phyloP scores from a whole-genome alignment of 2,329 filamentous ascomycete species.

The Boeremia exigua region DNA sequence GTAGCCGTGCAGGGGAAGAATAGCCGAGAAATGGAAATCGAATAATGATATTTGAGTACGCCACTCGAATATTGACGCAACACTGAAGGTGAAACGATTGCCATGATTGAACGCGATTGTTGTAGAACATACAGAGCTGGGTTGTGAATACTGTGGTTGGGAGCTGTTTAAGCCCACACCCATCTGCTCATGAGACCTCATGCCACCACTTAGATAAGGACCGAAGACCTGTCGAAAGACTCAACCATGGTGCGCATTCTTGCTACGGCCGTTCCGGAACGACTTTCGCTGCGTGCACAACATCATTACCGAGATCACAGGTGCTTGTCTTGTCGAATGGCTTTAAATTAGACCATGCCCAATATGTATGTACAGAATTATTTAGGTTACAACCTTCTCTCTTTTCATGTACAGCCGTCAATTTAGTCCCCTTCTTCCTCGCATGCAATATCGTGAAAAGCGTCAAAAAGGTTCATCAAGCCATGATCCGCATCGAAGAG shows the following conservation, averaged over 20 bases:
- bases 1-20: not conserved
- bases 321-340: not conserved
- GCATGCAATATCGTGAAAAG: conserved; percentile 3
- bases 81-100: not conserved
- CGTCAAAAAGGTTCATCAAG: conserved; percentile 9
- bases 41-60: no score
- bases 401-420: conserved; percentile 11
- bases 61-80: not conserved
- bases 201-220: not conserved
- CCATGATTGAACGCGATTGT: not conserved
- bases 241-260: no score
- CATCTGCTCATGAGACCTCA: conserved; percentile 4
- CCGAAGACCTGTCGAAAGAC: no score
- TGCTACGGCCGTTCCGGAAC: no score
- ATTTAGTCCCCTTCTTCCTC: not conserved
- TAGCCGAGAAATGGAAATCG: no score
- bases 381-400: not conserved
- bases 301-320: no score
- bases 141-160: not conserved
- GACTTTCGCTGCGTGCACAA: not conserved
- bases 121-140: not conserved
- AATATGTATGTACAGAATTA: conserved; percentile 13
- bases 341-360: conserved; percentile 1
- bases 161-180: not conserved
- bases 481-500: conserved; percentile 11